phyloP scores from a whole-genome alignment of 495 filamentous ascomycete species.

The Aspergillus heteromorphus region DNA sequence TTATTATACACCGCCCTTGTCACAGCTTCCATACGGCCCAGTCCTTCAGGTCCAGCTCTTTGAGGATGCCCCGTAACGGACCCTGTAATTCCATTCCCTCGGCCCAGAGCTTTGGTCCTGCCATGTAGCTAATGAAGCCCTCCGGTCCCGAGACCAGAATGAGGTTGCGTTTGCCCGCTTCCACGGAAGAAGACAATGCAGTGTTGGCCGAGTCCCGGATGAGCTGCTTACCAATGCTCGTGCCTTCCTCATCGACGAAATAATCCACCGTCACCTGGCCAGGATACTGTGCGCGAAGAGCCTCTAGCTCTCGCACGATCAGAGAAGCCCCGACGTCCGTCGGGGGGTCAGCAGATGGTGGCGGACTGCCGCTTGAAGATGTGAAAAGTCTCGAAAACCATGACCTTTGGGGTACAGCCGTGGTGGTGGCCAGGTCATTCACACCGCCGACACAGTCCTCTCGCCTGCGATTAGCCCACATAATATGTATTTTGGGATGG shows the following conservation, averaged over 20 bases:
- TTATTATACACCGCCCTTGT: slow-evolving; percentile 36
- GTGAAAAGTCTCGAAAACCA: slow-evolving; percentile 32
- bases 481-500: slow-evolving; percentile 48
- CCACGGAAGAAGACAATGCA: slow-evolving; percentile 13
- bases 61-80: slow-evolving; percentile 49
- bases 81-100: slow-evolving; percentile 70
- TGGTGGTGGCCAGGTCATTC: slow-evolving; percentile 23
- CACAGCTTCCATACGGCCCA: slow-evolving; percentile 63
- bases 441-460: slow-evolving; percentile 53
- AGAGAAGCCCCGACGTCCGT: slow-evolving; percentile 17
- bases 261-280: slow-evolving; percentile 59
- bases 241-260: slow-evolving; percentile 72
- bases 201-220: slow-evolving; percentile 35
- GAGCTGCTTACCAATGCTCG: slow-evolving; percentile 51
- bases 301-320: slow-evolving; percentile 59
- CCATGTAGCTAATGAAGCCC: slow-evolving; percentile 76
- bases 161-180: slow-evolving; percentile 43
- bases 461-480: slow-evolving; percentile 61
- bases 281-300: slow-evolving; percentile 49
- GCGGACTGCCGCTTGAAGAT: slow-evolving; percentile 3
- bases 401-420: slow-evolving; percentile 10
- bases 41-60: slow-evolving; percentile 44
- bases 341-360: not conserved
- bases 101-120: slow-evolving; percentile 70
- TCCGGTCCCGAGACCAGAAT: slow-evolving; percentile 83